Percentiles rank a stretch among this genome's conserved stretches.
phyloP scores from a whole-genome alignment of 176 grass and related monocot genomes.

The Urochloa ruziziensis region DNA sequence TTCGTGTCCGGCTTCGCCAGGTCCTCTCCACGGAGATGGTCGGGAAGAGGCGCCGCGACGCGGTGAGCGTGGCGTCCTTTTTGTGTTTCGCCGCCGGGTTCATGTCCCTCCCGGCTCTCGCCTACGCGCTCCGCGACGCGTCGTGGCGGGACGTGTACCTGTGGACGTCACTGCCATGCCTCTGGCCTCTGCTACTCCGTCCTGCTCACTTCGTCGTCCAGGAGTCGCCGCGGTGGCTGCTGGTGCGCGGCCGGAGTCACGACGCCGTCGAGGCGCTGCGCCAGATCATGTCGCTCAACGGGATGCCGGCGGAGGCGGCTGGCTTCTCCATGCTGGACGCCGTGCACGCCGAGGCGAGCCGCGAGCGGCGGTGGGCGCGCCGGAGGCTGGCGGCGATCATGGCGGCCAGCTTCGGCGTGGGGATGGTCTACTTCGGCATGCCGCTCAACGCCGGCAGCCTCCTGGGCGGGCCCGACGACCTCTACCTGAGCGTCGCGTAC shows the following conservation, averaged over 20 bases:
- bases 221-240: not conserved
- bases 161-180: not conserved
- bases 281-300: not conserved
- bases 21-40: slow-evolving; percentile 66
- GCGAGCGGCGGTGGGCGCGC: too few relatives aligned
- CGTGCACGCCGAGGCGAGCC: not conserved
- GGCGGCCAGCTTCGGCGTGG: not conserved
- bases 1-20: slow-evolving; percentile 59
- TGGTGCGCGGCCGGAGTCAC: not conserved
- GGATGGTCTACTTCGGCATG: not conserved
- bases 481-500: not conserved
- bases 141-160: not conserved
- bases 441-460: too few relatives aligned
- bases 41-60: slow-evolving; percentile 57
- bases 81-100: not conserved
- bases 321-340: not conserved
- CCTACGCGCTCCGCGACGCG: not conserved
- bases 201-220: not conserved
- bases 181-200: not conserved
- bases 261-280: not conserved
- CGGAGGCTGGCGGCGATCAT: too few relatives aligned
- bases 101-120: not conserved
- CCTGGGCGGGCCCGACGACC: not conserved
- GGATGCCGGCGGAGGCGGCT: too few relatives aligned
- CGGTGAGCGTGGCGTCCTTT: slow-evolving; percentile 53